phyloP scores from a whole-genome alignment of 2,329 filamentous ascomycete species.

The Arthrobotrys iridis region DNA sequence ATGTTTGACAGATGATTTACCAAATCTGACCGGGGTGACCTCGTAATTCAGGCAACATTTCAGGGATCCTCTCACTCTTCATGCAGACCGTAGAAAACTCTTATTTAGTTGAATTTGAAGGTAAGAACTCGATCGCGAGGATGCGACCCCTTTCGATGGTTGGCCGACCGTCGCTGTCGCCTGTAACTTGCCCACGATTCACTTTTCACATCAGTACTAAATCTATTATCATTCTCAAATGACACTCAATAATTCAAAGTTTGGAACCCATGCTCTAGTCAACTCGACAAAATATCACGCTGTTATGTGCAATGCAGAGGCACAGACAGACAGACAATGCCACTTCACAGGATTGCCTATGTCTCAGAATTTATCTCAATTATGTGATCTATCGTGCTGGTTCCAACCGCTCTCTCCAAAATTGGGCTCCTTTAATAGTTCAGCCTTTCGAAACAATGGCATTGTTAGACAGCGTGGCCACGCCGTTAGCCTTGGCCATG shows the following conservation, averaged over 20 bases:
- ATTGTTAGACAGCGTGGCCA: constrained; percentile 18
- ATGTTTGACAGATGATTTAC: not conserved
- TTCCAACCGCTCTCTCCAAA: not conserved
- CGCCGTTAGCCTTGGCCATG: constrained; percentile 4
- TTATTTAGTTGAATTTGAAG: no score
- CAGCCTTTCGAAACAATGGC: not conserved
- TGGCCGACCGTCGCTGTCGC: no score
- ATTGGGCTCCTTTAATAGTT: not conserved
- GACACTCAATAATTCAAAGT: not conserved
- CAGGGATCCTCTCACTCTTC: not conserved
- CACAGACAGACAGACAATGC: constrained; percentile 1
- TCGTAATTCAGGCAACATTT: constrained; percentile 7
- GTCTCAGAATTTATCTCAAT: not conserved
- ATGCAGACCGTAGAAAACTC: not conserved
- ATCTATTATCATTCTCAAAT: no score
- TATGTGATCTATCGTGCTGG: not conserved
- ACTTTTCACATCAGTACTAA: no score
- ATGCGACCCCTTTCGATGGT: no score
- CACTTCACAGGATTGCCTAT: constrained; percentile 1
- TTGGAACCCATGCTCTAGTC: not conserved
- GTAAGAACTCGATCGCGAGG: no score
- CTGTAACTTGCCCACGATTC: no score
- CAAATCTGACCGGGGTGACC: not conserved
- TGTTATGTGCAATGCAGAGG: constrained; percentile 10
- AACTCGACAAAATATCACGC: not conserved